Evolutionary conservation across 1,139 yeast species (phyloP).

Genomic region (Geotrichum carabidarum): DNA sequence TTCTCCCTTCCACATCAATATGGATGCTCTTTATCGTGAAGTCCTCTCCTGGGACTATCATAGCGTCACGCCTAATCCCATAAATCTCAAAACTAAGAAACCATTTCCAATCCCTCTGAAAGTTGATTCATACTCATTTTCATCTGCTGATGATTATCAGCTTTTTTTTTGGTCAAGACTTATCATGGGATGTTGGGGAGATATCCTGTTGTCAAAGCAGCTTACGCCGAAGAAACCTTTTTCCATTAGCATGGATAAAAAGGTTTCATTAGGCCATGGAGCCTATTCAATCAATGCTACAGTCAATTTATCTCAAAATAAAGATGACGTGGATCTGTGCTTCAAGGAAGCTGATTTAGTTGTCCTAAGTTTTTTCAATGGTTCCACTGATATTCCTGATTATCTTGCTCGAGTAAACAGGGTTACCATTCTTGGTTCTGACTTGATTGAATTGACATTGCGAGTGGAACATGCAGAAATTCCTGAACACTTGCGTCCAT

Average conservation of each 20-base stretch:
- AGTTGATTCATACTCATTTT: neutral
- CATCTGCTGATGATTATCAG: neutral
- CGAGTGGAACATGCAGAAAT: no score
- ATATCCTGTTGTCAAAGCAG: neutral
- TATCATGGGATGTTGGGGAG: neutral
- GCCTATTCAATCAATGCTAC: neutral
- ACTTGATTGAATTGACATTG: no score
- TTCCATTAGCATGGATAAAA: neutral
- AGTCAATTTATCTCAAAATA: neutral
- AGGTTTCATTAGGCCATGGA: neutral
- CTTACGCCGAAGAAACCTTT: neutral
- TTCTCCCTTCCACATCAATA: neutral
- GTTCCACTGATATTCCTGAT: no score
- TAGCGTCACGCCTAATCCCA: neutral
- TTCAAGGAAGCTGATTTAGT: neutral
- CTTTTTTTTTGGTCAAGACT: neutral
- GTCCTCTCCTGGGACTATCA: neutral
- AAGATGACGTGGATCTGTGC: neutral
- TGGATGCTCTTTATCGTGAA: neutral
- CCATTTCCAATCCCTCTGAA: neutral
- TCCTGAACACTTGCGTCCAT: no score
- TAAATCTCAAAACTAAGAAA: neutral
- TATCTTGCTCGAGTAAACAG: no score
- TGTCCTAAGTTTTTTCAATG: neutral
- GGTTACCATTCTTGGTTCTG: no score